Conservation (phyloP, 192 early-diverging fungal genomes). For the Coemansia sp. region DNA sequence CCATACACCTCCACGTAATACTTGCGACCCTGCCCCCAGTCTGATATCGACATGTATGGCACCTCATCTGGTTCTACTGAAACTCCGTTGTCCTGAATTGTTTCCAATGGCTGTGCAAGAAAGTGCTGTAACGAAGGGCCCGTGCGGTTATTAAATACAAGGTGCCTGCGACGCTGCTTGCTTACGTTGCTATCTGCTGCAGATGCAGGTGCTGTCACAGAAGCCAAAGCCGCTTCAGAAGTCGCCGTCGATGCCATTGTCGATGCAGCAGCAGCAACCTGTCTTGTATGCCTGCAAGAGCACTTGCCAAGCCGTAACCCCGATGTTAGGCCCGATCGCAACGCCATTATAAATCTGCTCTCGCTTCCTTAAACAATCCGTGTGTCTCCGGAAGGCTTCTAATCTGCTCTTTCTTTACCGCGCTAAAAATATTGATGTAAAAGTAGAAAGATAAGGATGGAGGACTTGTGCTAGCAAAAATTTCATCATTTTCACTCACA, state of each 20-base stretch:
- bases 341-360: background rate
- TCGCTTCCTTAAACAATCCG: background rate
- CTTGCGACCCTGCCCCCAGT: constrained; percentile 62
- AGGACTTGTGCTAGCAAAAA: background rate
- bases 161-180: constrained; percentile 18
- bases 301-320: background rate
- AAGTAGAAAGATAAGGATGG: background rate
- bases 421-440: background rate
- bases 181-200: background rate
- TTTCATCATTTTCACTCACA: background rate
- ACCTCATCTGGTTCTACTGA: constrained; percentile 29
- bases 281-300: background rate
- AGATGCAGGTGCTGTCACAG: background rate
- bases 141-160: constrained; percentile 50
- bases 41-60: constrained; percentile 47
- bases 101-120: constrained; percentile 34
- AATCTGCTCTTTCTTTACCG: background rate
- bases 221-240: background rate
- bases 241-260: background rate
- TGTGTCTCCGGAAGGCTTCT: background rate
- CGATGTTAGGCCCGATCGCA: background rate
- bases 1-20: constrained; percentile 79
- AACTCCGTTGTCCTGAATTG: background rate
- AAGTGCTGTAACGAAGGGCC: constrained; percentile 55
- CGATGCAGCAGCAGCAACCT: background rate